Evolutionary conservation across 495 filamentous ascomycete genomes (phyloP).

Genomic region (Podospora didyma): DNA sequence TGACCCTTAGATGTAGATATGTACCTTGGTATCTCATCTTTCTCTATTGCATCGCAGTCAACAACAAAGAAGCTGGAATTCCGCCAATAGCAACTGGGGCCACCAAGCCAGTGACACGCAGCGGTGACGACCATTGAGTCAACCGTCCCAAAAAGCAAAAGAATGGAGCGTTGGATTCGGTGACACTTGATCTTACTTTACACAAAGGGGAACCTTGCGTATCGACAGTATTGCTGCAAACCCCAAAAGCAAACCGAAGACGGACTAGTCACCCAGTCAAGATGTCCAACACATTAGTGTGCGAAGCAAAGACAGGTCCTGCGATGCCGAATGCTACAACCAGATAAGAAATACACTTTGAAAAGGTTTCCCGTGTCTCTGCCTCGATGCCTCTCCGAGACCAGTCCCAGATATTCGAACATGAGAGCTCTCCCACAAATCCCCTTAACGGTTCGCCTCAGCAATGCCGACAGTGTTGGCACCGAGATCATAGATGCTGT

Average conservation of each 20-base stretch:
- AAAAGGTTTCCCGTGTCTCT: background rate
- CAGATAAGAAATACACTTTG: slow-evolving; percentile 11
- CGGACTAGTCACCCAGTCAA: background rate
- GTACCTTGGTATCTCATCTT: too few relatives aligned
- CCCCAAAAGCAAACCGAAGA: background rate
- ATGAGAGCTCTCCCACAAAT: background rate
- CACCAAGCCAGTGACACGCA: too few relatives aligned
- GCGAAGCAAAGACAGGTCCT: background rate
- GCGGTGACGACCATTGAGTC: too few relatives aligned
- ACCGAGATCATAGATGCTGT: slow-evolving; percentile 92
- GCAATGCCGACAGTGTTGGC: slow-evolving; percentile 84
- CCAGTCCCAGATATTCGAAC: background rate
- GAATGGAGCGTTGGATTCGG: background rate
- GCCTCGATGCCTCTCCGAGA: background rate
- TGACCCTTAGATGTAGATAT: too few relatives aligned
- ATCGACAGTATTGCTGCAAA: background rate
- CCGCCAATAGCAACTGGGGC: too few relatives aligned
- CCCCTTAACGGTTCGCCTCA: slow-evolving; percentile 56
- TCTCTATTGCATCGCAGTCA: too few relatives aligned
- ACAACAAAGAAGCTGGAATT: too few relatives aligned
- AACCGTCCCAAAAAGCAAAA: too few relatives aligned
- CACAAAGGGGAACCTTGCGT: slow-evolving; percentile 10
- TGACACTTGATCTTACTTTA: slow-evolving; percentile 13
- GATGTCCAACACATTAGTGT: background rate
- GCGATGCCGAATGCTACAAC: slow-evolving; percentile 1